A percentile compares a stretch with the other conserved stretches of the same genome.
Conservation (phyloP, 1,284 basidiomycete genomes). For the Erythrobasidium hasegawianum region DNA sequence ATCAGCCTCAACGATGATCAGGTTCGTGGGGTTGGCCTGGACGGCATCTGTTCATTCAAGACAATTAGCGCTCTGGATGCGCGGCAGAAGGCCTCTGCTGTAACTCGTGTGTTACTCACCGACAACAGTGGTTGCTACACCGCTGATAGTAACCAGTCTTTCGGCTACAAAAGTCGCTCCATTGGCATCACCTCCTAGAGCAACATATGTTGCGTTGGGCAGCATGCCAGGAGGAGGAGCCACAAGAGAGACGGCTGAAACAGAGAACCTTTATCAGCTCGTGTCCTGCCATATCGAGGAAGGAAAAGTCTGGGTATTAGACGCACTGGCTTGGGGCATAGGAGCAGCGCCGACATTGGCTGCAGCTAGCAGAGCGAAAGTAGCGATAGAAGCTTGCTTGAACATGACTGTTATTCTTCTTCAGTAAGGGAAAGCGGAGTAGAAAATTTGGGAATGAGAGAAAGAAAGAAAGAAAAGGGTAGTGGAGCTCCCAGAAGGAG, state of each 20-base stretch:
- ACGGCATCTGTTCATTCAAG: neutral
- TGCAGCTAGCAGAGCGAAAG: neutral
- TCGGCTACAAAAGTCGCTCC: neutral
- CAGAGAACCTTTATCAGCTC: too few species aligned
- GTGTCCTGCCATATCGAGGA: neutral
- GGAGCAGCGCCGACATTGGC: conserved; percentile 3
- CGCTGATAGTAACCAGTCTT: neutral
- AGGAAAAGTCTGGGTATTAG: neutral
- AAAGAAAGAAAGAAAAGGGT: neutral
- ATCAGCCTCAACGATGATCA: neutral
- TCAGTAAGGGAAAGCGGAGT: neutral
- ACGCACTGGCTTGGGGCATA: neutral
- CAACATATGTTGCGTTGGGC: neutral
- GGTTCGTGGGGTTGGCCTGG: neutral
- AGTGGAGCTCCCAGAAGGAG: too few species aligned
- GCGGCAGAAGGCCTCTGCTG: too few species aligned
- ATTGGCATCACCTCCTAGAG: neutral
- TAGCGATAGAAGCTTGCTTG: neutral
- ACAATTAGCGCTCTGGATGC: too few species aligned
- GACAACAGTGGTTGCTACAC: neutral
- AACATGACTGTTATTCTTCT: neutral
- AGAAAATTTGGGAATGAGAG: neutral
- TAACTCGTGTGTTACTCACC: too few species aligned
- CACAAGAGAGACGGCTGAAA: neutral
- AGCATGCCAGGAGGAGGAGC: conserved; percentile 1